These are phyloP conservation scores for Colletotrichum sp. DNA, from an alignment of 2,329 filamentous ascomycete species.

Conservation along the genomic window DNA sequence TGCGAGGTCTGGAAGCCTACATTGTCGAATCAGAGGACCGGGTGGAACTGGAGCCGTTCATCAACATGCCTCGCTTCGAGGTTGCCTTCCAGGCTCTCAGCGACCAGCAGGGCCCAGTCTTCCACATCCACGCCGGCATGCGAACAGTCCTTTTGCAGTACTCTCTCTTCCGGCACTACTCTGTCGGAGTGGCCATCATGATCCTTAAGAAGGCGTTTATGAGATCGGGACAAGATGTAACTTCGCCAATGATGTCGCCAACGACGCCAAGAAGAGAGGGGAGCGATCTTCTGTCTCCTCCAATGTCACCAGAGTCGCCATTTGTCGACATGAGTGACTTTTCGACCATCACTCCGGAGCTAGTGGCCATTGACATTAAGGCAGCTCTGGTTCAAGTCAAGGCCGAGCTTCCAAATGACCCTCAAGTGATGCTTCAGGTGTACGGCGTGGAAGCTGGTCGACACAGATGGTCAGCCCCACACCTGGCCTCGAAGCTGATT, in stretches of 20 bases:
- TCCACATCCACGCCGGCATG: slow-evolving; percentile 84
- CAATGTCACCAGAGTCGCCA: slow-evolving; percentile 37
- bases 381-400: slow-evolving; percentile 86
- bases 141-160: slow-evolving; percentile 85
- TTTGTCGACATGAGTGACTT: slow-evolving; percentile 33
- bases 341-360: slow-evolving; percentile 56
- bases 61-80: slow-evolving; percentile 87
- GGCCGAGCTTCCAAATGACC: slow-evolving; percentile 85
- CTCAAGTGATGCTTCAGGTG: slow-evolving; percentile 88
- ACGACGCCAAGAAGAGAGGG: slow-evolving; percentile 29
- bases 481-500: slow-evolving; percentile 76
- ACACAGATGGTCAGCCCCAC: slow-evolving; percentile 87
- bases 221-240: slow-evolving; percentile 49
- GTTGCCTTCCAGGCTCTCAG: slow-evolving; percentile 84
- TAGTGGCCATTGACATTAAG: slow-evolving; percentile 83
- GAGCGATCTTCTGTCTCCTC: slow-evolving; percentile 41
- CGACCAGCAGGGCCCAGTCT: slow-evolving; percentile 84
- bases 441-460: slow-evolving; percentile 82
- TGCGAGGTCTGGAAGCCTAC: slow-evolving; percentile 85
- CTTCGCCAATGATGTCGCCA: slow-evolving; percentile 23
- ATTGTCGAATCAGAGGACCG: slow-evolving; percentile 87
- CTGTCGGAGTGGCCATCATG: slow-evolving; percentile 79
- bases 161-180: slow-evolving; percentile 92
- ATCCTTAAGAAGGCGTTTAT: slow-evolving; percentile 76
- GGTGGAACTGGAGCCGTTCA: slow-evolving; percentile 84